Evolutionary conservation across 768 basidiomycete genomes (phyloP).

Genomic region (Myochromella boudieri): DNA sequence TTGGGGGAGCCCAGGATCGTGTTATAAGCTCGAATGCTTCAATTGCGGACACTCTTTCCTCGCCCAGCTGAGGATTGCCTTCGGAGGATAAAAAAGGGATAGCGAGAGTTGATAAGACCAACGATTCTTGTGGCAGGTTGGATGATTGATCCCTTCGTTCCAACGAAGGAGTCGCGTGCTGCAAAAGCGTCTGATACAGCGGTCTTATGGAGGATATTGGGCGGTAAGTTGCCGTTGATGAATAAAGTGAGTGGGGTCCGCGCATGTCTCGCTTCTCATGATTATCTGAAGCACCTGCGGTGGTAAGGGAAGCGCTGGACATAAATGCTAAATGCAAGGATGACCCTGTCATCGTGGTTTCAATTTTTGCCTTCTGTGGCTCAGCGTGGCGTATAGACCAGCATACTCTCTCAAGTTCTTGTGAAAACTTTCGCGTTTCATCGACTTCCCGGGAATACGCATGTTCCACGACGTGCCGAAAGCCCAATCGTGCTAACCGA

Average conservation of each 20-base stretch:
- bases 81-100: slow-evolving; percentile 50
- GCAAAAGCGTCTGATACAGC: slow-evolving; percentile 46
- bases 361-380: slow-evolving; percentile 22
- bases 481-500: slow-evolving; percentile 50
- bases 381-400: slow-evolving; percentile 52
- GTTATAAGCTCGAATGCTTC: slow-evolving; percentile 61
- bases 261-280: slow-evolving; percentile 35
- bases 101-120: slow-evolving; percentile 59
- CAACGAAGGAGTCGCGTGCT: slow-evolving; percentile 36
- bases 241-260: slow-evolving; percentile 44
- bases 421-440: slow-evolving; percentile 48
- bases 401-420: slow-evolving; percentile 58
- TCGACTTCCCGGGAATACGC: slow-evolving; percentile 57
- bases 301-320: slow-evolving; percentile 32
- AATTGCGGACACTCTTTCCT: slow-evolving; percentile 55
- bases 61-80: slow-evolving; percentile 35
- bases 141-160: slow-evolving; percentile 25
- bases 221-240: slow-evolving; percentile 25
- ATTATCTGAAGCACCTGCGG: slow-evolving; percentile 19
- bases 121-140: slow-evolving; percentile 53
- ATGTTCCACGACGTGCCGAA: slow-evolving; percentile 66
- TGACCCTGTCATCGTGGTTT: slow-evolving; percentile 30
- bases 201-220: slow-evolving; percentile 38
- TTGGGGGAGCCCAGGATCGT: slow-evolving; percentile 55
- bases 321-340: slow-evolving; percentile 42